Evolutionary conservation across 140 eudicot species (phyloP), one percentile per base, ranked within the genome.

Genomic region (Senecio squalidus): DNA sequence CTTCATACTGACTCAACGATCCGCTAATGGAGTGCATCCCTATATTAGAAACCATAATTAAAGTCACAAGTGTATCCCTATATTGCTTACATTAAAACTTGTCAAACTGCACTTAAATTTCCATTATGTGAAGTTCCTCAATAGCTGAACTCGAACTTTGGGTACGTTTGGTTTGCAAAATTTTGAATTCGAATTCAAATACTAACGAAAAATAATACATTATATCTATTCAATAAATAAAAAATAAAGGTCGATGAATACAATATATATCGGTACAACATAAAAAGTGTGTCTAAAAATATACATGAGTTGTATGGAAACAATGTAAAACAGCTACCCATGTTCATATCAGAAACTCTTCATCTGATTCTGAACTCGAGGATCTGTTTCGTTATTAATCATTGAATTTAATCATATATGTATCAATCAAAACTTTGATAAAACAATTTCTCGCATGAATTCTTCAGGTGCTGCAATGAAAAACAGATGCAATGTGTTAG

Each of bases 381-480:
- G 52, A 30, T 62, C 67, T 48, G 59, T 29, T 54, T 29, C 4
- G 4, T 39, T 62, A 41, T 72, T 40, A 61, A 70, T 67, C 59
- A 33, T 2, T 16, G 23, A 28, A 47, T 33, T 28, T 44, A 68
- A 57, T 73, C 50, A 22, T 15, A 59, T 9, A 6, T 33, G 25
- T 21, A 62, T 49, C 30, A 48, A 62, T 74, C 75, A 83, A 46
- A 84, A 84, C 71, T 84, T 80, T 6, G 78, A 63, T 69, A 80
- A 49, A 38, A 80, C 76, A 48, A 84, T 74, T 49, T 76, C 78
- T 46, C 94, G 77, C 94, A 84, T 84, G 74, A 80, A 84, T 22
- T 77, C 88, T 72, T 77, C 82, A 6, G 94, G 94, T 20, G 94
- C 94, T 80, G 82, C 82, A 77, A 58, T 3, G 49, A 67, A 66